Conservation (phyloP, 192 early-diverging fungal genomes). For the Obelidium mucronatum region DNA sequence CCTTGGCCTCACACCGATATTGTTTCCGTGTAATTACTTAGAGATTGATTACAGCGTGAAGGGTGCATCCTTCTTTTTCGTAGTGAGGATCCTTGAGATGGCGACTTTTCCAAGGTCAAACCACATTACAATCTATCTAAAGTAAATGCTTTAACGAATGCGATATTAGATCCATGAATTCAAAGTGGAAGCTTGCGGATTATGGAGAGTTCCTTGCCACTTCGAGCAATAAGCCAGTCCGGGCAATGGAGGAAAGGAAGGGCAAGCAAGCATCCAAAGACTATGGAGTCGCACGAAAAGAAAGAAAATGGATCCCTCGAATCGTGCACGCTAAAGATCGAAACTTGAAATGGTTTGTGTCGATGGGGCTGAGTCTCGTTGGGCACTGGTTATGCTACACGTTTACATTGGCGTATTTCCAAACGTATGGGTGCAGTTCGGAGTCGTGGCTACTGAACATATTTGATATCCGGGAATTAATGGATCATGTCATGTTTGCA, state of each 20-base stretch:
- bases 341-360: not conserved
- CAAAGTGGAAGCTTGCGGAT: not conserved
- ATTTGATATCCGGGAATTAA: not conserved
- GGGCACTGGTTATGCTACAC: too few relatives aligned
- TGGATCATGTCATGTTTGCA: not conserved
- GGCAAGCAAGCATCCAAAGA: not conserved
- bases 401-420: conserved; percentile 13
- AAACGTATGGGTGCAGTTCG: conserved; percentile 3
- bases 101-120: too few relatives aligned
- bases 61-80: conserved; percentile 2
- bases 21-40: not conserved
- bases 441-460: not conserved
- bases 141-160: too few relatives aligned
- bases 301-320: not conserved
- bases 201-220: conserved; percentile 3
- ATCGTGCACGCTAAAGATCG: not conserved
- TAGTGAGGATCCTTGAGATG: not conserved
- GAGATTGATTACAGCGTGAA: not conserved
- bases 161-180: not conserved
- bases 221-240: not conserved
- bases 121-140: too few relatives aligned
- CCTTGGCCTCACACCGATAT: not conserved
- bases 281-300: not conserved
- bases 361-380: not conserved
- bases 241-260: not conserved